Evolutionary conservation across 495 filamentous ascomycete genomes (phyloP).

Genomic region (Penicillium coffeae): DNA sequence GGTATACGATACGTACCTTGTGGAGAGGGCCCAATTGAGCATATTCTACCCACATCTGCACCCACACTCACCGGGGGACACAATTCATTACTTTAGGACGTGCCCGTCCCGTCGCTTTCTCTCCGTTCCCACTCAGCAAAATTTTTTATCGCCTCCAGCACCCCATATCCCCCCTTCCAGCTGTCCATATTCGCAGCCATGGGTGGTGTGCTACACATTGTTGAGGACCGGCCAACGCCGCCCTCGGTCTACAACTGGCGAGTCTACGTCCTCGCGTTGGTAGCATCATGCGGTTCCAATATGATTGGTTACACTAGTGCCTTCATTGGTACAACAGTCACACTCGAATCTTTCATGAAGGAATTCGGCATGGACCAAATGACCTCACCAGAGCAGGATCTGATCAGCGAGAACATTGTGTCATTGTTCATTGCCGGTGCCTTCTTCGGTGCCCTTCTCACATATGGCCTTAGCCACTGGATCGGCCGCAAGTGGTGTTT

Average conservation of each 20-base stretch:
- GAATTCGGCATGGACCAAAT: conserved; percentile 55
- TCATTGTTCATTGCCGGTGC: conserved; percentile 66
- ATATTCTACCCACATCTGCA: conserved; percentile 11
- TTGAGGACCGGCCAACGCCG: conserved; percentile 64
- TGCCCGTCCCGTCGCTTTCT: conserved; percentile 11
- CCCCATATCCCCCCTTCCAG: conserved; percentile 5
- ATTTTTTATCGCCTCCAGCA: conserved; percentile 3
- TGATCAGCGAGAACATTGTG: conserved; percentile 64
- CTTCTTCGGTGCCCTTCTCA: conserved; percentile 62
- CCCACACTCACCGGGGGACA: conserved; percentile 16
- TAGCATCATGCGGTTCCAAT: conserved; percentile 65
- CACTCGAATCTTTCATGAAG: conserved; percentile 53
- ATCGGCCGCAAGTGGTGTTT: conserved; percentile 56
- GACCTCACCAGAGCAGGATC: conserved; percentile 30
- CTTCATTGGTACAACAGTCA: conserved; percentile 68
- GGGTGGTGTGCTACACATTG: conserved; percentile 52
- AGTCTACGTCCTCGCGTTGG: conserved; percentile 56
- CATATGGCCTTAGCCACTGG: conserved; percentile 54
- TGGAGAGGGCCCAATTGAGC: conserved; percentile 26
- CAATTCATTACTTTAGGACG: conserved; percentile 23
- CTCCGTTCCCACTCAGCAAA: conserved; percentile 1
- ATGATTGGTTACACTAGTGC: conserved; percentile 71
- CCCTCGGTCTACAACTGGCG: conserved; percentile 72
- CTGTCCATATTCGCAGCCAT: conserved; percentile 36
- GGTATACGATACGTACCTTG: conserved; percentile 25